Evolutionary conservation across 306 rosid genomes (phyloP), one percentile per base, ranked within the genome.

Genomic region (Vigna hirtella): DNA sequence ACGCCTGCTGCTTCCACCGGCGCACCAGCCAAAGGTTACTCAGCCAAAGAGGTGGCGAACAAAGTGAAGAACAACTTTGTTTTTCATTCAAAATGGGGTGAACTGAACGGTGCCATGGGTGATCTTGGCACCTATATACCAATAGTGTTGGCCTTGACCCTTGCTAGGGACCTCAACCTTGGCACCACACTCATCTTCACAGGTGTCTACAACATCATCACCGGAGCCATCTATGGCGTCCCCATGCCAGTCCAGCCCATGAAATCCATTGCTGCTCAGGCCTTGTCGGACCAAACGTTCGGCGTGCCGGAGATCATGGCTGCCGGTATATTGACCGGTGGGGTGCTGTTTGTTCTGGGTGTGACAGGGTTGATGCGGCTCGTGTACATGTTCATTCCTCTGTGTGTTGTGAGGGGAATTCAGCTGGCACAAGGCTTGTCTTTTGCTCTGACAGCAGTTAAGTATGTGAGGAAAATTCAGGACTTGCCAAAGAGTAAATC

Each of bases 211-310:
- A 80, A 80, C 61, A 80, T 80, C 59, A 17, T 80, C 49, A 80
- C 83, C 6, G 83, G 83, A 9, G 40, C 64, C 40, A 64, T 80
- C 6, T 80, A 80, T 64, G 83, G 83, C 1, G 73, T 80, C 5
- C 83, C 83, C n/a, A 80, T 80, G 83, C 83, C 84, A 0, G 84
- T 80, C 10, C 84, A 80, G 55, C 84, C 84, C n/a, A 80, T 80
- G 84, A 80, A 80, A 43, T 73, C 84, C 38, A 73, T 80, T 8
- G 84, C 84, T 0, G 84, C 84, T 0, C 40, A 47, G 9, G 79
- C 84, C 79, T 66, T 80, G 24, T 80, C 84, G 0, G 84, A 80
- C 53, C 15, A 66, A 4, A 32, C 5, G 0, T 80, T 80, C 34
- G 70, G 63, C 0, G 62, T 80, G 2, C 84, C 79, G 7, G 84